phyloP scores from a whole-genome alignment of 2,329 filamentous ascomycete species.

The Paraphaeosphaeria minitans region DNA sequence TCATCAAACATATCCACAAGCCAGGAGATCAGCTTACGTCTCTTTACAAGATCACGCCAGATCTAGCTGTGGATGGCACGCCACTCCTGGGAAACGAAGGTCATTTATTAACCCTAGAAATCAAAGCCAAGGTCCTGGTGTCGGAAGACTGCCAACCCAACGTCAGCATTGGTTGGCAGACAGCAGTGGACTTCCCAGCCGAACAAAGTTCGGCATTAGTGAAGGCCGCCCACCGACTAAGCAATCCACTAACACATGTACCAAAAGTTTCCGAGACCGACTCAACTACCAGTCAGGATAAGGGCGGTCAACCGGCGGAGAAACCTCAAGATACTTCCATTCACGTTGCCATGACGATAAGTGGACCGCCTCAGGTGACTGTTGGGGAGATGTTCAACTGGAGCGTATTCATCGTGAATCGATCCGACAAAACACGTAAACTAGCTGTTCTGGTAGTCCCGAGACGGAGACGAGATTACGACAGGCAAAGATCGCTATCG shows the following conservation, averaged over 20 bases:
- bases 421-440: slow-evolving; percentile 66
- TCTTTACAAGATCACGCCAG: slow-evolving; percentile 66
- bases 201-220: slow-evolving; percentile 49
- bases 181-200: slow-evolving; percentile 69
- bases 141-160: slow-evolving; percentile 64
- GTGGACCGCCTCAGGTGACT: slow-evolving; percentile 63
- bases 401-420: slow-evolving; percentile 78
- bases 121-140: slow-evolving; percentile 64
- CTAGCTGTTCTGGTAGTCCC: slow-evolving; percentile 72
- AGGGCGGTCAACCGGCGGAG: slow-evolving; percentile 24
- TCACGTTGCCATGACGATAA: slow-evolving; percentile 77
- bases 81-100: slow-evolving; percentile 50
- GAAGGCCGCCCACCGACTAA: slow-evolving; percentile 38
- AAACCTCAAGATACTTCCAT: slow-evolving; percentile 55
- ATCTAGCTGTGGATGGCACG: slow-evolving; percentile 52
- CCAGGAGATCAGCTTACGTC: slow-evolving; percentile 78
- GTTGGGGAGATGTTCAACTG: slow-evolving; percentile 73
- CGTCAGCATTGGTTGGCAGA: slow-evolving; percentile 71
- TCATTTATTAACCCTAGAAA: slow-evolving; percentile 60
- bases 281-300: slow-evolving; percentile 32
- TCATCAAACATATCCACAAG: slow-evolving; percentile 64
- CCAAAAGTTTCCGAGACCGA: slow-evolving; percentile 34
- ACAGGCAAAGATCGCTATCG: slow-evolving; percentile 50
- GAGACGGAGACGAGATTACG: slow-evolving; percentile 60
- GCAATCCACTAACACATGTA: slow-evolving; percentile 29